Base-by-base conservation (phyloP, 345 rosid genomes). In the Lepidium didymum region DNA sequence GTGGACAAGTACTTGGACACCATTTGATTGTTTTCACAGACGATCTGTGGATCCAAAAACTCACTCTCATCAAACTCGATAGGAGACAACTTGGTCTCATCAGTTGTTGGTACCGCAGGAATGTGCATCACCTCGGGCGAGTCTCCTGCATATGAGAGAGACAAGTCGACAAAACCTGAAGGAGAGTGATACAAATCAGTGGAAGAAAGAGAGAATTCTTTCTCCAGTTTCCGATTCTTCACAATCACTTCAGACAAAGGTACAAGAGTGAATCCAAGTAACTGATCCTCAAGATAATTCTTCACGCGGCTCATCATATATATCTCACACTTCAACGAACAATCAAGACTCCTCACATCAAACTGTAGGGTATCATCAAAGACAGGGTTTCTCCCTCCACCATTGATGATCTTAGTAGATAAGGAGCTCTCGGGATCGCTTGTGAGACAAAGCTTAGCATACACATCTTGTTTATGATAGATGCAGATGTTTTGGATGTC, bases 381-480 rank as follows among this genome's bases (percentile, higher is more conserved):
- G 45, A 95, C 93, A 0, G 99, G 97, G 76, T 95, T 95, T 83
- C 89, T 85, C 52, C 99, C 97, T 57, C 97, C 99, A 35, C 96
- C 99, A 37, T 95, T 95, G 78, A 95, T 89, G 87, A 80, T 95
- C 62, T 87, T 91, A 49, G 99, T 85, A 67, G 96, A 85, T 51
- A 84, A 89, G 0, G 83, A 71, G 77, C 33, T 78, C 29, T 89
- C 86, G 0, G 96, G 97, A 63, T 91, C 80, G 59, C 81, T 83
- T 6, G 96, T 89, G 45, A 95, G 81, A 72, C 86, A 89, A 80
- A 91, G 80, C 90, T 91, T 95, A 41, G 99, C 97, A 74, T 95
- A 95, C 68, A 95, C 97, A 78, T 95, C 99, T 73, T 95, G 99
- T 80, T 95, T 94, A 65, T 95, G 99, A 81, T 91, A 91, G 76